Evolutionary conservation across 1,284 basidiomycete species (phyloP).

Genomic region (Cryptococcus sp.): DNA sequence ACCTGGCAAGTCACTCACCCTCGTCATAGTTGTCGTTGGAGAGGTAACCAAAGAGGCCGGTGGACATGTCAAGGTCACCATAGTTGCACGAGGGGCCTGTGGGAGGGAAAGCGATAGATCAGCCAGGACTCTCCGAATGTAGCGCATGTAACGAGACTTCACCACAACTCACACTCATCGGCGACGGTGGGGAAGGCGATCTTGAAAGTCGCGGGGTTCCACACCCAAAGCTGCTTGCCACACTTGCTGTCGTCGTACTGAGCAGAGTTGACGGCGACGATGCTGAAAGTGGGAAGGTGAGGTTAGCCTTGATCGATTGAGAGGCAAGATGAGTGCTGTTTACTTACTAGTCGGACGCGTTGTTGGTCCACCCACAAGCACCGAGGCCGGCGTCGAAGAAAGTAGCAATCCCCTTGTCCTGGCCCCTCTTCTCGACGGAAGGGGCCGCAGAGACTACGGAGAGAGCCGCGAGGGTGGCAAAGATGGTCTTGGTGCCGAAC

Average conservation of each 20-base stretch:
- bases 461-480: conserved; percentile 14
- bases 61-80: conserved; percentile 53
- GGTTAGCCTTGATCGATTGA: not conserved
- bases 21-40: conserved; percentile 32
- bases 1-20: conserved; percentile 21
- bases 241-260: conserved; percentile 55
- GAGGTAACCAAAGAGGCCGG: conserved; percentile 48
- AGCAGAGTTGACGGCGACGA: conserved; percentile 41
- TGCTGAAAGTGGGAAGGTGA: conserved; percentile 14
- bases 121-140: not conserved
- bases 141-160: too few relatives aligned
- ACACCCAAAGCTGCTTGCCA: conserved; percentile 60
- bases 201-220: conserved; percentile 59
- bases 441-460: conserved; percentile 16
- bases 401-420: conserved; percentile 21
- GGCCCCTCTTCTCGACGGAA: conserved; percentile 11
- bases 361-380: conserved; percentile 31
- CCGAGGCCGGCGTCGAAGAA: conserved; percentile 35
- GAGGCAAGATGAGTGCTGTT: not conserved
- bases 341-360: conserved; percentile 21
- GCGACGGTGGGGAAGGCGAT: conserved; percentile 62
- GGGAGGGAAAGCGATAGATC: not conserved
- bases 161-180: conserved; percentile 36
- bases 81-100: conserved; percentile 48
- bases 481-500: conserved; percentile 14